Evolutionary conservation across 768 basidiomycete species (phyloP).

Genomic region (Nidula microcarpa): DNA sequence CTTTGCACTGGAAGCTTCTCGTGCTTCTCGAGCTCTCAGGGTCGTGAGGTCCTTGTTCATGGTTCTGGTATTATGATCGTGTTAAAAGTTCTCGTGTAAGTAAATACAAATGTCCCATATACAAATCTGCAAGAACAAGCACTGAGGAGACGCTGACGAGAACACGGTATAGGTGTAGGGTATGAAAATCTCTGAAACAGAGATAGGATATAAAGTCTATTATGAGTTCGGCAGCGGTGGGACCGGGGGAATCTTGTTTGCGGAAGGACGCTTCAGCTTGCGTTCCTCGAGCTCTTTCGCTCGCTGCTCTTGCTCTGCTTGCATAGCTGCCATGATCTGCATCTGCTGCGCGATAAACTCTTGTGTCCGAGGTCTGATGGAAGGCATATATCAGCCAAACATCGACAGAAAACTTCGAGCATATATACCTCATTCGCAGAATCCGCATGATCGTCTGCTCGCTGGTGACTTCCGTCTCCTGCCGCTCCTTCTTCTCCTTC

Average conservation of each 20-base stretch:
- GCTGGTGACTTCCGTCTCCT: slow-evolving; percentile 71
- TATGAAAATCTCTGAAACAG: neutral
- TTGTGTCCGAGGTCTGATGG: slow-evolving; percentile 63
- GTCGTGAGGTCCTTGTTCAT: neutral
- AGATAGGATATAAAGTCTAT: too few species aligned
- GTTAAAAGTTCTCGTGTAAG: neutral
- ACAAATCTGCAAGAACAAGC: neutral
- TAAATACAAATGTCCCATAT: neutral
- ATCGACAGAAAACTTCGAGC: slow-evolving; percentile 2
- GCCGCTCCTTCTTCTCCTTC: slow-evolving; percentile 83
- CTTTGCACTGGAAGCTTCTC: neutral
- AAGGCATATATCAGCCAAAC: neutral
- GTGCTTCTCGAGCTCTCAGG: neutral
- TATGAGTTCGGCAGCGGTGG: slow-evolving; percentile 28
- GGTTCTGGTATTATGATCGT: neutral
- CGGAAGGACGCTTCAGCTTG: slow-evolving; percentile 49
- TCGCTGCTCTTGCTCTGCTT: slow-evolving; percentile 77
- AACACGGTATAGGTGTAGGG: neutral
- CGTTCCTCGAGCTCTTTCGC: slow-evolving; percentile 57
- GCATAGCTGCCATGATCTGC: slow-evolving; percentile 77
- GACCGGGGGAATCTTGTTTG: slow-evolving; percentile 29
- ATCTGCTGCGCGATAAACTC: slow-evolving; percentile 90
- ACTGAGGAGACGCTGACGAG: neutral
- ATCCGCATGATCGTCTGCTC: slow-evolving; percentile 95
- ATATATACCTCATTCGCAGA: slow-evolving; percentile 81